These are phyloP conservation scores for Pseudognaphalium luteoalbum DNA, from an alignment of 129 eudicot genomes.

Conservation along the genomic window DNA sequence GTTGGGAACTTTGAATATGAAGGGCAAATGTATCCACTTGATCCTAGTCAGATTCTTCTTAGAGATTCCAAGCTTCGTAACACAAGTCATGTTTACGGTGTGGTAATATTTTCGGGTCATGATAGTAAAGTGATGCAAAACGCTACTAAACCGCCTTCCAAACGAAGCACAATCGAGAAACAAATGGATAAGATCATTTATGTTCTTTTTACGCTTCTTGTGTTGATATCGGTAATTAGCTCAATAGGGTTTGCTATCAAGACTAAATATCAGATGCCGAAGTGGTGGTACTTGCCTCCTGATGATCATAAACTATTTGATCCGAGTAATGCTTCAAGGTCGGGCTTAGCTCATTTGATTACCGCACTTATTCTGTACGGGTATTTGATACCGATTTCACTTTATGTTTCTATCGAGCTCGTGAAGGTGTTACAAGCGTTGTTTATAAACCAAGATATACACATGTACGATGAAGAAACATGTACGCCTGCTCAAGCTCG, in stretches of 20 bases:
- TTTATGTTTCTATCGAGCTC: slow-evolving; percentile 52
- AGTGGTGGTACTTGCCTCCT: slow-evolving; percentile 49
- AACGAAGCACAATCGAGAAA: slow-evolving; percentile 51
- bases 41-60: slow-evolving; percentile 45
- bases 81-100: slow-evolving; percentile 43
- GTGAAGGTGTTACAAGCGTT: slow-evolving; percentile 54
- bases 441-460: slow-evolving; percentile 46
- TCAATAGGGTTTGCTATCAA: slow-evolving; percentile 47
- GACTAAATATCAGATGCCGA: slow-evolving; percentile 41
- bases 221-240: slow-evolving; percentile 43
- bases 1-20: slow-evolving; percentile 47
- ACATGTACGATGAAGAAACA: slow-evolving; percentile 53
- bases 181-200: slow-evolving; percentile 53
- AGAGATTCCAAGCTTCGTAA: slow-evolving; percentile 56
- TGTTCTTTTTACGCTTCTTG: slow-evolving; percentile 41
- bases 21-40: slow-evolving; percentile 34
- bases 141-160: slow-evolving; percentile 49
- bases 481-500: slow-evolving; percentile 52
- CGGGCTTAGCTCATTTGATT: slow-evolving; percentile 40
- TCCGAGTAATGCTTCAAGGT: slow-evolving; percentile 24
- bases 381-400: slow-evolving; percentile 51
- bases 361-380: slow-evolving; percentile 56
- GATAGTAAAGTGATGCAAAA: slow-evolving; percentile 59
- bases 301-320: slow-evolving; percentile 31
- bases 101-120: slow-evolving; percentile 51